Percentiles rank a stretch among this genome's conserved stretches.
Evolutionary conservation across 176 grass and related monocot species (phyloP).

Genomic region (Zoysia pacifica): DNA sequence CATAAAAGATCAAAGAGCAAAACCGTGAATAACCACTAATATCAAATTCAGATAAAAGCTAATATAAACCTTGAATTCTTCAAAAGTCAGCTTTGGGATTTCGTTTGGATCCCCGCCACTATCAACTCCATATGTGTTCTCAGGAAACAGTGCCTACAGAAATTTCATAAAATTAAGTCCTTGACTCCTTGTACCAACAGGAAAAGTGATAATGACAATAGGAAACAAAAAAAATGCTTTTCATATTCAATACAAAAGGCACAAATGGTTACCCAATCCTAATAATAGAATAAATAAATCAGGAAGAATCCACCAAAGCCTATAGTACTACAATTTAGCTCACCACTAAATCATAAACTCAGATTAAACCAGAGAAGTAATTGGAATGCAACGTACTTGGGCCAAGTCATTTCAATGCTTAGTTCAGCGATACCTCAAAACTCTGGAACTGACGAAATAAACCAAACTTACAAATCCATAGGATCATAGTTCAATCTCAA

Average conservation of each 20-base stretch:
- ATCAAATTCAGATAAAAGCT: conserved; percentile 32
- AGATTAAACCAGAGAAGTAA: conserved; percentile 34
- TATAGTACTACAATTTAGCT: conserved; percentile 17
- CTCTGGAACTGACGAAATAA: conserved; percentile 9
- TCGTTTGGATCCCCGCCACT: conserved; percentile 96
- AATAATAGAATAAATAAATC: background rate
- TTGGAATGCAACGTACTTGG: conserved; percentile 2
- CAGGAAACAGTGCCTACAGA: conserved; percentile 87
- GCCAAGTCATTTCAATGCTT: conserved; percentile 31
- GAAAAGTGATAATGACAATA: conserved; percentile 20
- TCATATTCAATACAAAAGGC: conserved; percentile 4
- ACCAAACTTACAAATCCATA: background rate
- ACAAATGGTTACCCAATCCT: background rate
- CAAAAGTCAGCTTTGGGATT: conserved; percentile 93
- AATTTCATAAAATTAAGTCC: conserved; percentile 25
- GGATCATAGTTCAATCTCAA: background rate
- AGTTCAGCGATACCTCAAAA: conserved; percentile 11
- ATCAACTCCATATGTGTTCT: conserved; percentile 97
- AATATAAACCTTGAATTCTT: conserved; percentile 95
- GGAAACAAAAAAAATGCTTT: background rate
- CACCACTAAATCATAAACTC: conserved; percentile 28
- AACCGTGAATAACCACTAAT: background rate
- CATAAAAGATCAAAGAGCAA: background rate
- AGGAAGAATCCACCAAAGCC: conserved; percentile 8
- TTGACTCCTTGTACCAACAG: conserved; percentile 12